Evolutionary conservation across 495 filamentous ascomycete species (phyloP), one percentile per base, ranked within the genome.

Genomic region (Apodospora peruviana): DNA sequence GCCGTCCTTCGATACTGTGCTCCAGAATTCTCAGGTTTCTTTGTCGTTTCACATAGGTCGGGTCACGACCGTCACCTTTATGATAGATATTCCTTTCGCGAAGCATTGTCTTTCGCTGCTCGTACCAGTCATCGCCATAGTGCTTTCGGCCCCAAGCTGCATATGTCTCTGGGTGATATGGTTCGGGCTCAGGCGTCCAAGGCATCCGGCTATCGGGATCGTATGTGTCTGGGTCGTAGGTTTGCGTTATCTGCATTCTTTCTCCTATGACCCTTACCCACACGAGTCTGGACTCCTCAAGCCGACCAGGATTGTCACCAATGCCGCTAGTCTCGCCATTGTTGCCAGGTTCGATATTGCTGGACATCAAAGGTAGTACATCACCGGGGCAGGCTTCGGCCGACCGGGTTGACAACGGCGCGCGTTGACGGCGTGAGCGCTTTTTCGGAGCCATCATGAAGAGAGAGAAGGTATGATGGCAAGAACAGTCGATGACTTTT

Each of bases 171-270:
- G 43, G 7, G 24, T 47, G 36, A 27, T 43, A 42, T 27, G 51
- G 51, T 23, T 49, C 51, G 2, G 51, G 51, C 34, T 53, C 51
- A 0, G 51, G 51, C 45, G 51, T 53, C 45, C 45, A 53, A 43
- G 29, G 45, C 45, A 42, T 23, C 9, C 3, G 50, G 39, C 43
- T 17, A 24, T 42, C 36, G 16, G 19, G 23, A 3, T 42, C 36
- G 14, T 16, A 40, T 36, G 35, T 34, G 18, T 52, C 37, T 22
- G 35, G 35, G 36, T 51, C 48, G 46, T 49, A 41, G 20, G 46
- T 41, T 16, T 41, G 46, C 35, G 46, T 36, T 20, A 48, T 25
- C 20, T 23, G 45, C 45, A 48, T 48, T 36, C 21, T 5, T 19
- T 19, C 17, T 0, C 47, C 38, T 24, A 40, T n/a, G n/a, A 24